Conservation (phyloP, 129 eudicot genomes). For the sunflower (Helianthus annuus) region HanXRQr2.0-SUNRISE NC_035436.2:204578603-204579102, state of each 20-base stretch:
- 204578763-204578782: neutral
- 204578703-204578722: constrained; percentile 2
- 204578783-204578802: constrained; percentile 1
- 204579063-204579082: constrained; percentile 4
- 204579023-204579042: constrained; percentile 16
- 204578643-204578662: neutral
- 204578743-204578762: constrained; percentile 9
- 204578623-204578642: neutral
- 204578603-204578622: no score
- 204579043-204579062: constrained; percentile 22
- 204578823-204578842: neutral
- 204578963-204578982: constrained; percentile 20
- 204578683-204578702: constrained; percentile 1
- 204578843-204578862: neutral
- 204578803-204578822: constrained; percentile 8
- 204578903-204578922: constrained; percentile 21
- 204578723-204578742: neutral
- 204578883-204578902: constrained; percentile 11
- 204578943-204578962: neutral
- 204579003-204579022: constrained; percentile 16
- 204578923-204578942: neutral
- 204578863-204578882: neutral
- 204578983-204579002: constrained; percentile 18
- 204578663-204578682: constrained; percentile 7
- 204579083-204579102: neutral